Percentiles rank a stretch among this genome's conserved stretches.
phyloP scores from a whole-genome alignment of 305 asterid species.

The Solanum aculeatissimum region DNA sequence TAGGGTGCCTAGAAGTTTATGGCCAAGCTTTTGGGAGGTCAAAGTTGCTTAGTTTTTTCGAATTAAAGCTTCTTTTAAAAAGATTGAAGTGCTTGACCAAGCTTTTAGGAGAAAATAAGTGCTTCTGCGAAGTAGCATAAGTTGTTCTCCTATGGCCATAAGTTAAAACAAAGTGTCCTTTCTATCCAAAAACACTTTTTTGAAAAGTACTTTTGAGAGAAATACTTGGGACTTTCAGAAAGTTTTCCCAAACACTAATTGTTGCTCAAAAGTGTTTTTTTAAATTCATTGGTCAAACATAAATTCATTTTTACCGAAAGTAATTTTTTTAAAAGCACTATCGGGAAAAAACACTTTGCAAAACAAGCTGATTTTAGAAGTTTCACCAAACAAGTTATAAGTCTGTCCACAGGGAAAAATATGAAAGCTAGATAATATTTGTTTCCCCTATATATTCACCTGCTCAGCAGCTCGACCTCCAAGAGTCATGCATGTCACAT shows the following conservation, averaged over 20 bases:
- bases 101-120: neutral
- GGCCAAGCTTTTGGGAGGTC: neutral
- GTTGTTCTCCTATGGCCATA: neutral
- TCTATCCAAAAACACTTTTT: neutral
- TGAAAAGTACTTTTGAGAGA: neutral
- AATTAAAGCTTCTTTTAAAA: no score
- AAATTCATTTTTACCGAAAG: neutral
- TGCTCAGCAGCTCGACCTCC: slow-evolving; percentile 92
- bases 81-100: neutral
- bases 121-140: neutral
- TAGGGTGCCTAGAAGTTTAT: neutral
- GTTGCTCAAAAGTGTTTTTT: neutral
- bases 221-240: neutral
- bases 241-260: neutral
- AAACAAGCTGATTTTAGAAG: neutral
- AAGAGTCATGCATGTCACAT: slow-evolving; percentile 83
- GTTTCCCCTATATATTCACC: slow-evolving; percentile 18
- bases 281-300: neutral
- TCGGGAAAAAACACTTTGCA: neutral
- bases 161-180: neutral
- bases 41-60: neutral
- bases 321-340: neutral
- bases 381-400: neutral
- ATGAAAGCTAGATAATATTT: neutral
- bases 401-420: neutral